Conservation (phyloP, 1,139 yeast genomes). For the Hansenula sp. region DNA sequence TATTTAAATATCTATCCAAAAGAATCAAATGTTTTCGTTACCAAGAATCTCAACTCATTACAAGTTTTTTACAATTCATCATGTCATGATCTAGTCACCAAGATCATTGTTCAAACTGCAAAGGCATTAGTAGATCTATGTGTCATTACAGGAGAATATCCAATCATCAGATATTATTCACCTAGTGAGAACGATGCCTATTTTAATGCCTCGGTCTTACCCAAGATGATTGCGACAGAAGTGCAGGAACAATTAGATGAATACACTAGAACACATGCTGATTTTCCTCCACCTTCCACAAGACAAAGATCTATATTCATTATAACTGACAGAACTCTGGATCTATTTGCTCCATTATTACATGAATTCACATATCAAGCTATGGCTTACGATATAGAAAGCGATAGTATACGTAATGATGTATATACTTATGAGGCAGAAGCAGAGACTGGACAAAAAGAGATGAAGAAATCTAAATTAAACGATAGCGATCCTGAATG, state of each 20-base stretch:
- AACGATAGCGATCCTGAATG: slow-evolving; percentile 73
- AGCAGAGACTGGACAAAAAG: slow-evolving; percentile 53
- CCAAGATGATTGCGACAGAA: slow-evolving; percentile 68
- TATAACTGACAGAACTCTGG: slow-evolving; percentile 79
- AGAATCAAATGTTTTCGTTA: slow-evolving; percentile 43
- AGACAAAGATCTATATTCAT: slow-evolving; percentile 72
- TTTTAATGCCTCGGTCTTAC: slow-evolving; percentile 55
- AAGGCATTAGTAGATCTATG: slow-evolving; percentile 60
- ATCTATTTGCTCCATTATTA: slow-evolving; percentile 75
- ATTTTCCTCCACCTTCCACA: slow-evolving; percentile 51
- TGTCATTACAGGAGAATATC: slow-evolving; percentile 82
- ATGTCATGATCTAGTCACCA: slow-evolving; percentile 58
- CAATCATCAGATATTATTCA: slow-evolving; percentile 69
- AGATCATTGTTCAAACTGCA: slow-evolving; percentile 58
- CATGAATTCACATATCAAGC: slow-evolving; percentile 96
- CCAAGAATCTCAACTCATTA: slow-evolving; percentile 44
- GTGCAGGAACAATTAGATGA: slow-evolving; percentile 71
- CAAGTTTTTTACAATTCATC: slow-evolving; percentile 69
- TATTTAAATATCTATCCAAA: slow-evolving; percentile 41
- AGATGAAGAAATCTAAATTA: slow-evolving; percentile 40
- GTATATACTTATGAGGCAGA: slow-evolving; percentile 58
- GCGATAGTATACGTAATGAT: slow-evolving; percentile 40
- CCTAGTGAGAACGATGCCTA: slow-evolving; percentile 39
- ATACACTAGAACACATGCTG: slow-evolving; percentile 64
- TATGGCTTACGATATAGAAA: slow-evolving; percentile 68